A percentile compares a stretch with the other conserved stretches of the same genome.
phyloP scores from a whole-genome alignment of 1,139 yeast species.

The Kluyveromyces sp. region DNA sequence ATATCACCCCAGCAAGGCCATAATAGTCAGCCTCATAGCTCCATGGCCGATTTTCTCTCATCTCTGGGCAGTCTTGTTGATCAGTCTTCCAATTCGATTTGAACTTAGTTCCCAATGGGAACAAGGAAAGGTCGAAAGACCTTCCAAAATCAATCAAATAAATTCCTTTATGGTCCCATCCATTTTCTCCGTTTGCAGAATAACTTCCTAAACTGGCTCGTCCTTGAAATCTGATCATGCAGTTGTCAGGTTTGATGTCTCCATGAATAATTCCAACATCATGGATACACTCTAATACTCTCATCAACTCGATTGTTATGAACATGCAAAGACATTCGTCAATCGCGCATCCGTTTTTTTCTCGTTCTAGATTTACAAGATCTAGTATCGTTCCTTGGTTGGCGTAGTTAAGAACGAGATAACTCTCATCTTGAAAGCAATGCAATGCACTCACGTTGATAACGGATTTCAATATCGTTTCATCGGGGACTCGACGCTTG shows the following conservation, averaged over 20 bases:
- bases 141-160: slow-evolving; percentile 79
- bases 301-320: slow-evolving; percentile 56
- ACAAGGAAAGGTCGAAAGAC: slow-evolving; percentile 62
- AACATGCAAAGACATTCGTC: slow-evolving; percentile 64
- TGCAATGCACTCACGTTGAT: slow-evolving; percentile 49
- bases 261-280: slow-evolving; percentile 68
- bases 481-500: slow-evolving; percentile 32
- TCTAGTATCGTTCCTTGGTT: slow-evolving; percentile 73
- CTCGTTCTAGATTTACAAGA: slow-evolving; percentile 47
- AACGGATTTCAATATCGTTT: slow-evolving; percentile 36
- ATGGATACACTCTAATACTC: slow-evolving; percentile 58
- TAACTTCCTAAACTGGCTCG: slow-evolving; percentile 28
- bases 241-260: slow-evolving; percentile 79
- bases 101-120: slow-evolving; percentile 48
- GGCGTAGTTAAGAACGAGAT: slow-evolving; percentile 59
- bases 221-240: slow-evolving; percentile 60
- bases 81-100: slow-evolving; percentile 57
- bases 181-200: slow-evolving; percentile 34
- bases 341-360: slow-evolving; percentile 25
- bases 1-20: slow-evolving; percentile 73
- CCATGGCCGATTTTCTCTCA: slow-evolving; percentile 62
- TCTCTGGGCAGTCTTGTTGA: slow-evolving; percentile 70
- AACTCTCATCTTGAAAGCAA: slow-evolving; percentile 66
- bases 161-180: slow-evolving; percentile 54
- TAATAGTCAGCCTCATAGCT: slow-evolving; percentile 77